Base-by-base conservation (phyloP, 805 yeast genomes). In the Wickerhamomyces ciferrii region DNA sequence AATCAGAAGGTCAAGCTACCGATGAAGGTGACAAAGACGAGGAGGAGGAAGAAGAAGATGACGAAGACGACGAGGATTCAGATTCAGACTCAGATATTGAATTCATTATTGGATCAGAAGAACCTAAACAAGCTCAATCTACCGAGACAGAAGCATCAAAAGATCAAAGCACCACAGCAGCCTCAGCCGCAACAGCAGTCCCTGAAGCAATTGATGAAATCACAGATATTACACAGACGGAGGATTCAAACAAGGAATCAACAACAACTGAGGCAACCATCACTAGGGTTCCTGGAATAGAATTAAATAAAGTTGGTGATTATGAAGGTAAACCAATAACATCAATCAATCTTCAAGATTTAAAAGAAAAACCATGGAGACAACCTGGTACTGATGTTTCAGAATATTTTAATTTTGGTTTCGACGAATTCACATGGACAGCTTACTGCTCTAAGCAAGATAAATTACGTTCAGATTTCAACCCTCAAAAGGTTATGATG, bases 301-400 rank as follows among this genome's bases (percentile, higher is more conserved):
- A 88, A 55, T 74, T 89, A n/a, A 80, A 86, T 55, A 77, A 78
- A 38, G 81, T 85, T 18, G 95, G 89, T 2, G 81, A 76, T 50
- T 75, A 75, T 49, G 85, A 90, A 43, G 97, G 96, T 3, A 75
- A 79, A 54, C 96, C 96, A 4, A 71, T 94, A 42, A 87, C 96
- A 0, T 81, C 85, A 53, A 74, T 92, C 13, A 84, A 87, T 49
- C 74, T 92, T 11, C 92, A 85, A 49, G 84, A 83, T 45, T 69
- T 91, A 42, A 89, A 87, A 53, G 96, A 90, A 53, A 95, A 95
- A 68, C 99, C 99, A 9, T 94, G 99, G 99, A 78, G 99, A 61
- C 82, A 87, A 53, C 97, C 98, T 1, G 99, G 98, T 35, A 96
- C 96, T 4, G 97, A 94, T 66, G 69, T 88, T 37, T 78, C 96